These are phyloP conservation scores for Vachellia pachyceras DNA, from an alignment of 306 rosid species.

Conservation along the genomic window DNA sequence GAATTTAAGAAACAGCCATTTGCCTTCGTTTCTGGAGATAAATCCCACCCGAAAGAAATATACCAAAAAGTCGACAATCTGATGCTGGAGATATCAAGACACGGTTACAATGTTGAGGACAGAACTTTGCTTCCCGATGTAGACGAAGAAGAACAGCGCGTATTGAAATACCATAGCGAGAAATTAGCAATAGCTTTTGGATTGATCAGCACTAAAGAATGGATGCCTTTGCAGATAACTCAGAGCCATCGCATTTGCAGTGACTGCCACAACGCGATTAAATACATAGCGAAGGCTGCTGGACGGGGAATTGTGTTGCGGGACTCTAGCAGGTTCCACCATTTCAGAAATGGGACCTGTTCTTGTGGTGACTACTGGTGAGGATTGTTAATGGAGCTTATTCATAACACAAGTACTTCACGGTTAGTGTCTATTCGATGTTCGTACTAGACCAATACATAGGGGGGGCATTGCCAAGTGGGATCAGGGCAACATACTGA, in stretches of 20 bases:
- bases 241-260: conserved; percentile 80
- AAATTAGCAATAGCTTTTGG: conserved; percentile 87
- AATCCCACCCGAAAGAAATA: conserved; percentile 57
- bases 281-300: conserved; percentile 69
- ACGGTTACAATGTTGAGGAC: conserved; percentile 55
- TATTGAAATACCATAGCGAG: conserved; percentile 71
- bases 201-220: conserved; percentile 59
- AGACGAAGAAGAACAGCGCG: conserved; percentile 65
- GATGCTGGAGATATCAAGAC: conserved; percentile 66
- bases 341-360: conserved; percentile 80
- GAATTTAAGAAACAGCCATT: conserved; percentile 65
- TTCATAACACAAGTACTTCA: conserved; percentile 6
- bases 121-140: conserved; percentile 77
- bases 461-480: not conserved
- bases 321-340: conserved; percentile 90
- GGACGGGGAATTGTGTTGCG: conserved; percentile 75
- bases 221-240: conserved; percentile 70
- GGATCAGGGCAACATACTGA: not conserved
- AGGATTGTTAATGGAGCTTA: conserved; percentile 30
- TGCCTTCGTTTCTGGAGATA: conserved; percentile 68
- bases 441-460: not conserved
- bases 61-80: conserved; percentile 61
- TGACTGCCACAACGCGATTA: conserved; percentile 82
- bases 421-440: not conserved
- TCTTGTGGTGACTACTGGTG: conserved; percentile 95